Conservation (phyloP, 2,329 filamentous ascomycete species). For the Bipolaris zeicola region DNA sequence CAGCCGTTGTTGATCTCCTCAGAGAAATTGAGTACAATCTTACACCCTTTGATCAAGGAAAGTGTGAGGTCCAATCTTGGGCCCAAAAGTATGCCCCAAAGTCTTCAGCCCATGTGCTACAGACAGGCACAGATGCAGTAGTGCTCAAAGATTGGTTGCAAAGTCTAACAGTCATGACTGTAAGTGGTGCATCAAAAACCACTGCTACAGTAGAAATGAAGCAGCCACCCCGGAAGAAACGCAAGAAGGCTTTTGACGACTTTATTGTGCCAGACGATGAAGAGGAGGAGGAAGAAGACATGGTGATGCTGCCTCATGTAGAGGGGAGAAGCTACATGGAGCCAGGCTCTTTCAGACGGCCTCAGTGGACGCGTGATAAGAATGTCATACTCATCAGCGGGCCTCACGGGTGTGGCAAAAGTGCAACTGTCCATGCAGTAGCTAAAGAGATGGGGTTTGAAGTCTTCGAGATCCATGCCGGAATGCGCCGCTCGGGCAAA, state of each 20-base stretch:
- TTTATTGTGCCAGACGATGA: constrained; percentile 45
- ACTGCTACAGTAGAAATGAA: constrained; percentile 20
- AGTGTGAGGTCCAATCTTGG: constrained; percentile 78
- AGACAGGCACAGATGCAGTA: constrained; percentile 70
- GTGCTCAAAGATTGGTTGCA: constrained; percentile 82
- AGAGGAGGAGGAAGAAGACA: constrained; percentile 42
- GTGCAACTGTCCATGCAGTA: constrained; percentile 86
- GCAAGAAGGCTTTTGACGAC: constrained; percentile 55
- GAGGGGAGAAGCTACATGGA: constrained; percentile 63
- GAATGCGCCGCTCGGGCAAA: constrained; percentile 81
- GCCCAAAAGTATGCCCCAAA: constrained; percentile 81
- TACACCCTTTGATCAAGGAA: constrained; percentile 79
- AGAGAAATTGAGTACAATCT: constrained; percentile 64
- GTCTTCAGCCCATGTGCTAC: constrained; percentile 73
- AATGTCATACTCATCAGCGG: constrained; percentile 91
- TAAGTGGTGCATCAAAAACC: constrained; percentile 61
- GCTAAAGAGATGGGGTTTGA: constrained; percentile 92
- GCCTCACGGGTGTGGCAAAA: constrained; percentile 89
- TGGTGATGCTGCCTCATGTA: constrained; percentile 70
- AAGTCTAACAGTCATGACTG: constrained; percentile 74
- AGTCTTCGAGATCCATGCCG: constrained; percentile 91
- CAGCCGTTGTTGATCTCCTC: constrained; percentile 66
- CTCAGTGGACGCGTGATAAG: constrained; percentile 50
- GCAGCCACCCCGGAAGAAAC: constrained; percentile 63
- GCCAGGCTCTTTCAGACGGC: constrained; percentile 42